These are phyloP conservation scores for Verticillium albo-atrum DNA, from an alignment of 2,329 filamentous ascomycete species.

Conservation along the genomic window DNA sequence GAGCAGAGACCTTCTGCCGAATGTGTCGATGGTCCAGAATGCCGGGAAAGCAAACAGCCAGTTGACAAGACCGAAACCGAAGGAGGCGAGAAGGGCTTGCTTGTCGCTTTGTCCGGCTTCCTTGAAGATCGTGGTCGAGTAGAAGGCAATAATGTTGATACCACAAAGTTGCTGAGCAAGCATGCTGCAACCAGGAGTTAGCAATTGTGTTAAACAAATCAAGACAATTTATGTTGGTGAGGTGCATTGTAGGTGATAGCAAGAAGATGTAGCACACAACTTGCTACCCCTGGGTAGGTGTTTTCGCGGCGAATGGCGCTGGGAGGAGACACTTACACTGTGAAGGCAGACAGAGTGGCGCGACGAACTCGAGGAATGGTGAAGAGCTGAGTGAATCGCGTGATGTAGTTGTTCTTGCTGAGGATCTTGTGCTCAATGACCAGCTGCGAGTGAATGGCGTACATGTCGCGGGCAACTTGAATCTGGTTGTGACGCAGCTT, in stretches of 20 bases:
- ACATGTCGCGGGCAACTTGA: slow-evolving; percentile 57
- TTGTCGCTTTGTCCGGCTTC: slow-evolving; percentile 52
- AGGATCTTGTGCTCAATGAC: slow-evolving; percentile 51
- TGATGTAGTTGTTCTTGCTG: slow-evolving; percentile 50
- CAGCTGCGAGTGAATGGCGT: slow-evolving; percentile 62
- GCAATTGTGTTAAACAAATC: not conserved
- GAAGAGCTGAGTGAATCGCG: slow-evolving; percentile 61
- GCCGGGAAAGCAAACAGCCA: slow-evolving; percentile 56
- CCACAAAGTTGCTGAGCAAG: slow-evolving; percentile 16
- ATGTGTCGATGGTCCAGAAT: slow-evolving; percentile 46
- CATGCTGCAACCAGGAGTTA: not conserved
- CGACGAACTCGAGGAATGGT: slow-evolving; percentile 65
- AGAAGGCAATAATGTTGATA: slow-evolving; percentile 73
- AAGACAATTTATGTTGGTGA: not conserved
- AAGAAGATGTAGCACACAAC: not conserved
- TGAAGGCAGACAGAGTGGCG: slow-evolving; percentile 71
- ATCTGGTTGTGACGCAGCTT: slow-evolving; percentile 49
- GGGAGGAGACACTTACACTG: slow-evolving; percentile 47
- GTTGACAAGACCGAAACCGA: slow-evolving; percentile 51
- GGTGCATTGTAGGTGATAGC: not conserved
- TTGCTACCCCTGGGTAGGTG: no score
- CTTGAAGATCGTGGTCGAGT: slow-evolving; percentile 60
- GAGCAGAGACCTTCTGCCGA: slow-evolving; percentile 48
- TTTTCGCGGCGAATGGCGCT: no score
- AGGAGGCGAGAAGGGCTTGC: slow-evolving; percentile 45